phyloP scores from a whole-genome alignment of 1,139 yeast genomes.

The Yamadazyma diddensiae region DNA sequence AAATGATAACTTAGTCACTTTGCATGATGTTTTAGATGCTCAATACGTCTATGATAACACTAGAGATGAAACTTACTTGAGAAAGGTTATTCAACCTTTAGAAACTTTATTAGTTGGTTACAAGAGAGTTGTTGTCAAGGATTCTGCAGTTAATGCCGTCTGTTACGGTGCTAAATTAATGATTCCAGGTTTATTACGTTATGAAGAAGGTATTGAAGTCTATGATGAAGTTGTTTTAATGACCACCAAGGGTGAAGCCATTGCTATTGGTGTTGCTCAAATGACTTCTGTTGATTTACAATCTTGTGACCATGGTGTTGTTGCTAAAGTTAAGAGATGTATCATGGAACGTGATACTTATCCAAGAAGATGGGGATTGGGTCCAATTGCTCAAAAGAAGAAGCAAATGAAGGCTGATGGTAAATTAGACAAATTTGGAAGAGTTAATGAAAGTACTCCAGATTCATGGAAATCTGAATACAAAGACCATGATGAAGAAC shows the following conservation, averaged over 20 bases:
- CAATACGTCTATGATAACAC: conserved; percentile 98
- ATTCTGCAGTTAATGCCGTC: conserved; percentile 96
- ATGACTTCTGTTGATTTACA: conserved; percentile 98
- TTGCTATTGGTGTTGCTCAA: conserved; percentile 97
- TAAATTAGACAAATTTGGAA: conserved; percentile 92
- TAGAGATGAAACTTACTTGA: conserved; percentile 91
- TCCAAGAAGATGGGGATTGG: conserved; percentile 99
- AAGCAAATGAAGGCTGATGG: conserved; percentile 97
- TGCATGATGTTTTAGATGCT: conserved; percentile 96
- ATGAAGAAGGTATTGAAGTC: conserved; percentile 96
- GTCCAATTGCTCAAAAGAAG: conserved; percentile 98
- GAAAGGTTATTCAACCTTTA: conserved; percentile 92
- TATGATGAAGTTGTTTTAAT: conserved; percentile 97
- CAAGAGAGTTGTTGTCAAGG: conserved; percentile 97
- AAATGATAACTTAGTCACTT: conserved; percentile 86
- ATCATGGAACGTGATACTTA: conserved; percentile 99
- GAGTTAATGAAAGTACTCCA: conserved; percentile 91
- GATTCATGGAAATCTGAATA: conserved; percentile 86
- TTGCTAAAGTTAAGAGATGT: conserved; percentile 98
- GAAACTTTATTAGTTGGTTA: conserved; percentile 92
- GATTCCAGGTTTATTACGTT: conserved; percentile 97
- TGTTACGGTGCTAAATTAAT: conserved; percentile 98
- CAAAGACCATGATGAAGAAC: conserved; percentile 73
- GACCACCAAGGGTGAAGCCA: conserved; percentile 99
- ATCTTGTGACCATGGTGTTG: conserved; percentile 97